These are phyloP conservation scores for Phytophthora nicotianae DNA, from an alignment of 352 stramenopile genomes.

Conservation along the genomic window DNA sequence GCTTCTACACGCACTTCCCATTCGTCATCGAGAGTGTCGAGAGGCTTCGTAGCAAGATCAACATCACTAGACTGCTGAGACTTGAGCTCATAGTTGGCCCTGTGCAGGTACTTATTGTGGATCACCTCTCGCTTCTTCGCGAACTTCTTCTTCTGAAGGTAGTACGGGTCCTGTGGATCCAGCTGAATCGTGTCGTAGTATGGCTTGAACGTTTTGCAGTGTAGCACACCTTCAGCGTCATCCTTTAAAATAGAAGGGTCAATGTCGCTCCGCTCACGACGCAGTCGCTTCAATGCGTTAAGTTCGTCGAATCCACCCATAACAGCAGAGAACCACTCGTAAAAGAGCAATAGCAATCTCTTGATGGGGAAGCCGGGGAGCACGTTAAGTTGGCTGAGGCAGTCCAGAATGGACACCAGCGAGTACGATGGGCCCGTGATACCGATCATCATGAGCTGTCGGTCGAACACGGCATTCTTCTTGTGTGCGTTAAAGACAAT, in stretches of 20 bases:
- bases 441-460: constrained; percentile 71
- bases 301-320: constrained; percentile 62
- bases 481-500: constrained; percentile 78
- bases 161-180: constrained; percentile 71
- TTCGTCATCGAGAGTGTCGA: constrained; percentile 70
- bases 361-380: constrained; percentile 83
- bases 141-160: constrained; percentile 77
- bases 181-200: constrained; percentile 56
- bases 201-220: constrained; percentile 73
- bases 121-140: constrained; percentile 63
- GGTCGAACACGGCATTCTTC: constrained; percentile 68
- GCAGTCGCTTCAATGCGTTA: constrained; percentile 55
- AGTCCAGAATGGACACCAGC: constrained; percentile 77
- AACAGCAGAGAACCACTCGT: constrained; percentile 69
- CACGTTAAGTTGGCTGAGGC: constrained; percentile 69
- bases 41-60: constrained; percentile 47
- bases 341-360: constrained; percentile 71
- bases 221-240: constrained; percentile 50
- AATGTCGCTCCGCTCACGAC: constrained; percentile 45
- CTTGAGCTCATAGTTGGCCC: constrained; percentile 65
- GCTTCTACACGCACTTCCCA: constrained; percentile 72
- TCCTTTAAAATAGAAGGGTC: constrained; percentile 55
- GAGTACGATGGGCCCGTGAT: constrained; percentile 59
- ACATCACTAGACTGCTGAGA: constrained; percentile 44
- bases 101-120: constrained; percentile 78